A percentile compares a stretch with the other conserved stretches of the same genome.
Evolutionary conservation across 148 eudicot species (phyloP).

Genomic region (Agrostemma githago): DNA sequence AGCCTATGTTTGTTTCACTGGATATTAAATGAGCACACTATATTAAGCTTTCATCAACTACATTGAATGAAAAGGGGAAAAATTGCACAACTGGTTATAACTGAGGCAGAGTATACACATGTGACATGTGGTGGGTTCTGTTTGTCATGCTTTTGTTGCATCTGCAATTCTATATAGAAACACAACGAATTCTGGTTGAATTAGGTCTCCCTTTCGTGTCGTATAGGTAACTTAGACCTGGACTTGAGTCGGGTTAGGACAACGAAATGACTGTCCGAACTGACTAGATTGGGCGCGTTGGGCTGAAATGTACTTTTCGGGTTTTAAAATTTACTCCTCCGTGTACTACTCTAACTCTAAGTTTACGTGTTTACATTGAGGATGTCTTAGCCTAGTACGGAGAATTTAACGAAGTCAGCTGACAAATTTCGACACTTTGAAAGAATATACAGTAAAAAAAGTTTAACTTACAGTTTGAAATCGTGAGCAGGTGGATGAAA

Average conservation of each 20-base stretch:
- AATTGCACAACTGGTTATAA: too few species aligned
- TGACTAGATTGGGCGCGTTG: too few species aligned
- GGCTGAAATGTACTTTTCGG: too few species aligned
- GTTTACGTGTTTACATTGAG: too few species aligned
- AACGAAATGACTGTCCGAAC: too few species aligned
- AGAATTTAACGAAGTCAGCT: too few species aligned
- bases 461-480: not conserved
- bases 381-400: too few species aligned
- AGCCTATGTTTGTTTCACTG: not conserved
- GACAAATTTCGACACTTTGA: too few species aligned
- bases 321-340: too few species aligned
- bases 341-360: too few species aligned
- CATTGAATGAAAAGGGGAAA: not conserved
- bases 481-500: slow-evolving; percentile 44
- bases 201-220: slow-evolving; percentile 5
- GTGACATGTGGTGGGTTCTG: not conserved
- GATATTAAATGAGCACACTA: not conserved
- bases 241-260: too few species aligned
- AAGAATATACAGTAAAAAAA: too few species aligned
- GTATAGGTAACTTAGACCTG: not conserved
- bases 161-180: not conserved
- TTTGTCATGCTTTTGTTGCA: slow-evolving; percentile 10
- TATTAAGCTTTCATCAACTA: not conserved
- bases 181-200: not conserved
- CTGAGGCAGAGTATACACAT: not conserved